Evolutionary conservation across 768 basidiomycete species (phyloP).

Genomic region (Mycena sanguinolenta): DNA sequence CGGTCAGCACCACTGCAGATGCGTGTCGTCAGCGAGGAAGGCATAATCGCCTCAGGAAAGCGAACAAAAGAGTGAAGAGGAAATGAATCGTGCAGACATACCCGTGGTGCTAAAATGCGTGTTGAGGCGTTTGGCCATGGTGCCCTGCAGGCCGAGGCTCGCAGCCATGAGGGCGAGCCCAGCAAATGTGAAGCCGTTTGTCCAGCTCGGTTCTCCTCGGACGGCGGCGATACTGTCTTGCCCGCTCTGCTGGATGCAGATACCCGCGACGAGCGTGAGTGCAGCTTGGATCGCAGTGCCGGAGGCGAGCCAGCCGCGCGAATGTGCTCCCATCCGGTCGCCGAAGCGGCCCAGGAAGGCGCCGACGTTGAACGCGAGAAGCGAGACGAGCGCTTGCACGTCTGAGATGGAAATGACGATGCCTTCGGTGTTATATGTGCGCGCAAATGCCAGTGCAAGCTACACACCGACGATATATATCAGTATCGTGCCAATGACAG

Average conservation of each 20-base stretch:
- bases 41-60: no score
- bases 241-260: conserved; percentile 78
- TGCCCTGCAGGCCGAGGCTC: conserved; percentile 87
- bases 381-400: conserved; percentile 83
- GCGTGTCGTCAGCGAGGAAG: not conserved
- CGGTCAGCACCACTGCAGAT: conserved; percentile 80
- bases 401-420: conserved; percentile 80
- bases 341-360: conserved; percentile 83
- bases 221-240: conserved; percentile 64
- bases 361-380: conserved; percentile 80
- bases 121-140: conserved; percentile 84
- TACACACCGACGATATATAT: conserved; percentile 46
- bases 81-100: conserved; percentile 57
- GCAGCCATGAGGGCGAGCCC: conserved; percentile 85
- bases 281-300: conserved; percentile 83
- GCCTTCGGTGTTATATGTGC: conserved; percentile 73
- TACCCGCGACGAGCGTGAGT: conserved; percentile 77
- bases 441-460: conserved; percentile 83
- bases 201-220: conserved; percentile 80
- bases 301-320: conserved; percentile 78
- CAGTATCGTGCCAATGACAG: conserved; percentile 6
- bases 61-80: not conserved
- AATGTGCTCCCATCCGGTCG: conserved; percentile 79
- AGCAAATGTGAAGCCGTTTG: conserved; percentile 71
- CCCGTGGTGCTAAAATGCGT: conserved; percentile 87